phyloP scores from a whole-genome alignment of 257 asterid genomes.

The Ajuga chamaepitys region DNA sequence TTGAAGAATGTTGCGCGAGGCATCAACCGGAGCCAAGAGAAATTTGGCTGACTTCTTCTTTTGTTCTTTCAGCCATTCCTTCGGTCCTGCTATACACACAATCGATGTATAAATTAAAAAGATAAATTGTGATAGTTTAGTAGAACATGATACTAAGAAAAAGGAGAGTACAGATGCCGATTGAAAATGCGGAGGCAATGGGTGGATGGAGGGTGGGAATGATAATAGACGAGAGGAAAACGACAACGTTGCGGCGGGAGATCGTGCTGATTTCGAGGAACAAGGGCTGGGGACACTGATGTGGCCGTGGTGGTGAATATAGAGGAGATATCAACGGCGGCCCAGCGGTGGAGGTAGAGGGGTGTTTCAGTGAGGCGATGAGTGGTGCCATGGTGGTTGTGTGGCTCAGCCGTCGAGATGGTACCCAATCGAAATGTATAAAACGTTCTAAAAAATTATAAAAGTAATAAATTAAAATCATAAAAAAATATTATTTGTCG shows the following conservation, averaged over 20 bases:
- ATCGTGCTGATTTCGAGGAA: slow-evolving; percentile 11
- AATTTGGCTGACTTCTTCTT: slow-evolving; percentile 80
- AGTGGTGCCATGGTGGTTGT: slow-evolving; percentile 38
- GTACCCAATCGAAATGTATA: neutral
- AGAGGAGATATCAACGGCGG: slow-evolving; percentile 20
- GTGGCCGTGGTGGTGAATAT: slow-evolving; percentile 3
- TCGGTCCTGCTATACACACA: slow-evolving; percentile 84
- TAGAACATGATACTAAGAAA: neutral
- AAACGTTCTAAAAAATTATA: too few species aligned
- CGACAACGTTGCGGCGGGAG: slow-evolving; percentile 55
- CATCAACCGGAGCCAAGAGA: slow-evolving; percentile 84
- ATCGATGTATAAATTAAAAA: neutral
- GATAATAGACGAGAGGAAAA: slow-evolving; percentile 42
- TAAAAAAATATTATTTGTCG: too few species aligned
- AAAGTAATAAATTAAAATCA: neutral
- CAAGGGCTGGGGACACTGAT: neutral
- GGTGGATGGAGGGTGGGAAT: slow-evolving; percentile 38
- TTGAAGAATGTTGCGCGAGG: slow-evolving; percentile 69
- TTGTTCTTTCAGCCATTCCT: slow-evolving; percentile 88
- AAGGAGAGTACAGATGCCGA: slow-evolving; percentile 55
- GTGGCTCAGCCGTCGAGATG: slow-evolving; percentile 14
- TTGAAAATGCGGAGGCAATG: slow-evolving; percentile 49
- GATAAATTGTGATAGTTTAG: neutral
- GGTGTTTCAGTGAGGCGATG: slow-evolving; percentile 17
- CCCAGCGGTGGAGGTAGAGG: slow-evolving; percentile 15